phyloP scores from a whole-genome alignment of 1,139 yeast genomes.

The Sporopachydermia cereana region DNA sequence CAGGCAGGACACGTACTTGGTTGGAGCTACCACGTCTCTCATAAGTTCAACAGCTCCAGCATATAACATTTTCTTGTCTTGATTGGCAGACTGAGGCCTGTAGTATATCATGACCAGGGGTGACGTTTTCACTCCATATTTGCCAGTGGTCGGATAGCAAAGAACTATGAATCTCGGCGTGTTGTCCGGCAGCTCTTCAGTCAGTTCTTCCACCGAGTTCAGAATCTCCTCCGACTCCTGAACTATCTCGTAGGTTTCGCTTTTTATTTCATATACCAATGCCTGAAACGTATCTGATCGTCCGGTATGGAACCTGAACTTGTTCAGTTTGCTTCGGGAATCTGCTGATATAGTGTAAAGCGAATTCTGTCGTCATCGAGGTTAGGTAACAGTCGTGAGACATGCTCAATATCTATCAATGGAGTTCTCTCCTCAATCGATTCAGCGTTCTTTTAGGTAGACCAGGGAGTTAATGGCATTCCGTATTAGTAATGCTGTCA shows the following conservation, averaged over 20 bases:
- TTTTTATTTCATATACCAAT: constrained; percentile 44
- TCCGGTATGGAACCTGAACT: constrained; percentile 62
- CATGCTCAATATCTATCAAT: too few relatives aligned
- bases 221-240: constrained; percentile 31
- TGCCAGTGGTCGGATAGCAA: constrained; percentile 60
- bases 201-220: constrained; percentile 43
- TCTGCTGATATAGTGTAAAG: constrained; percentile 58
- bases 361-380: constrained; percentile 23
- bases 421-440: too few relatives aligned
- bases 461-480: too few relatives aligned
- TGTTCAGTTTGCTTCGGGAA: constrained; percentile 49
- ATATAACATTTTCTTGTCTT: constrained; percentile 69
- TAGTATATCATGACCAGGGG: constrained; percentile 77
- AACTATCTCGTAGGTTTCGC: constrained; percentile 22
- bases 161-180: constrained; percentile 64
- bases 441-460: too few relatives aligned
- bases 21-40: constrained; percentile 66
- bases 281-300: constrained; percentile 57
- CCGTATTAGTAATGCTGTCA: background rate
- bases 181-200: constrained; percentile 73
- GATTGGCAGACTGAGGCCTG: constrained; percentile 77
- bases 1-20: constrained; percentile 47
- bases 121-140: constrained; percentile 61
- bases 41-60: constrained; percentile 79
- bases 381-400: background rate